These are phyloP conservation scores for Zoysia japonica DNA, from an alignment of 176 grass and related monocot species.

Conservation along the genomic window DNA sequence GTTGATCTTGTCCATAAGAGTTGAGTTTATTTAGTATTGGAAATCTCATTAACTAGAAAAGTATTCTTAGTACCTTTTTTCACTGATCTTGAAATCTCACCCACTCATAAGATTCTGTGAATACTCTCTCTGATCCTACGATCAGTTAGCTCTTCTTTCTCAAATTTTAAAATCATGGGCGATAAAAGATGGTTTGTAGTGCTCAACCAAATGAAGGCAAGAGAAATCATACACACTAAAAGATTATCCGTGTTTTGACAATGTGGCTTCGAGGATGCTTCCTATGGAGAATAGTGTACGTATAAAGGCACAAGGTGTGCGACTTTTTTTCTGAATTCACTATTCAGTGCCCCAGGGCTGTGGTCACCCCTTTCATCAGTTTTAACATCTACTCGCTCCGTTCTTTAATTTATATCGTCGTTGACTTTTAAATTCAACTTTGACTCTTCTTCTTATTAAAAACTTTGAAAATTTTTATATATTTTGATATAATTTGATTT, in stretches of 20 bases:
- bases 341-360: background rate
- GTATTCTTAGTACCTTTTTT: background rate
- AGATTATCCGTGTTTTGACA: slow-evolving; percentile 32
- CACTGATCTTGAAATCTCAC: slow-evolving; percentile 7
- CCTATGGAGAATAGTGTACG: slow-evolving; percentile 27
- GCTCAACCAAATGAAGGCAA: slow-evolving; percentile 37
- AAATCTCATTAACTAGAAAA: background rate
- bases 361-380: slow-evolving; percentile 27
- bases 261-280: slow-evolving; percentile 47
- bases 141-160: background rate
- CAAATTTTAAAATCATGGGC: slow-evolving; percentile 3
- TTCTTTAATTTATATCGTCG: too few species aligned
- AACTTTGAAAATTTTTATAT: too few species aligned
- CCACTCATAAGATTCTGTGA: background rate
- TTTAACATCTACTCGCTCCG: background rate
- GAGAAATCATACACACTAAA: background rate
- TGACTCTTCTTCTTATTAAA: too few species aligned
- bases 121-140: background rate
- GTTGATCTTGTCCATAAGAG: background rate
- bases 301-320: background rate
- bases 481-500: too few species aligned
- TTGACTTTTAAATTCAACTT: too few species aligned
- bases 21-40: background rate
- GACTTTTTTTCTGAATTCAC: slow-evolving; percentile 23
- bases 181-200: slow-evolving; percentile 29